Percentiles rank a stretch among this genome's conserved stretches.
phyloP scores from a whole-genome alignment of 2,329 filamentous ascomycete genomes.

The Arthroderma uncinatum region DNA sequence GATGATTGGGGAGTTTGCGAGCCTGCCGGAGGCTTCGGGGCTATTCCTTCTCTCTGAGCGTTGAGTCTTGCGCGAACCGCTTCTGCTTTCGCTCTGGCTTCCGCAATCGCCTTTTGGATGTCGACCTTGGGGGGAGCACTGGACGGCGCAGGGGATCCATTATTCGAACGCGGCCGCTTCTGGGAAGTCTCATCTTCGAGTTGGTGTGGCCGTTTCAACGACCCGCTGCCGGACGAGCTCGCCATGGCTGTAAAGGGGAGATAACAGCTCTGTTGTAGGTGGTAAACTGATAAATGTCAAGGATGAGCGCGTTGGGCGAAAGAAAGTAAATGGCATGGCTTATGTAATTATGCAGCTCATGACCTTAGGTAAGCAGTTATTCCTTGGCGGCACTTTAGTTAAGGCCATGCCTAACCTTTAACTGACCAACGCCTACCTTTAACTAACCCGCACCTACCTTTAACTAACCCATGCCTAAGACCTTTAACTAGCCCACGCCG shows the following conservation, averaged over 20 bases:
- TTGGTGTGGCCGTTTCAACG: slow-evolving; percentile 40
- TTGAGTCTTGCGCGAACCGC: slow-evolving; percentile 39
- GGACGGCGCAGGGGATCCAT: slow-evolving; percentile 39
- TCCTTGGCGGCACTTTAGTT: too few relatives aligned
- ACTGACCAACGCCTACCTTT: too few relatives aligned
- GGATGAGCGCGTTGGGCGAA: neutral
- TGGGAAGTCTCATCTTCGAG: slow-evolving; percentile 34
- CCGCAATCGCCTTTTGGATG: slow-evolving; percentile 38
- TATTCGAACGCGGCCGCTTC: slow-evolving; percentile 40
- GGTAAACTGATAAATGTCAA: neutral
- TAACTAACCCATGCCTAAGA: too few relatives aligned
- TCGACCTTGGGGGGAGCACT: slow-evolving; percentile 31
- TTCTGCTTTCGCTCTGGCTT: slow-evolving; percentile 39
- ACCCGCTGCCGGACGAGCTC: slow-evolving; percentile 30
- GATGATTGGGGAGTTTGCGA: slow-evolving; percentile 25
- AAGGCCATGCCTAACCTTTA: too few relatives aligned
- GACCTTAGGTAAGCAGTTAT: too few relatives aligned
- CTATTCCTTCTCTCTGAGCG: slow-evolving; percentile 24
- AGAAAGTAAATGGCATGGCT: too few relatives aligned
- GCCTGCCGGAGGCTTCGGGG: slow-evolving; percentile 17
- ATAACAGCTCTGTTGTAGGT: neutral
- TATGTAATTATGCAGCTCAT: too few relatives aligned
- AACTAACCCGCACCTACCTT: too few relatives aligned
- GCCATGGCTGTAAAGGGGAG: slow-evolving; percentile 29
- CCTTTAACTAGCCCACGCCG: too few relatives aligned